phyloP scores from a whole-genome alignment of 495 filamentous ascomycete genomes.

The Choiromyces venosus region DNA sequence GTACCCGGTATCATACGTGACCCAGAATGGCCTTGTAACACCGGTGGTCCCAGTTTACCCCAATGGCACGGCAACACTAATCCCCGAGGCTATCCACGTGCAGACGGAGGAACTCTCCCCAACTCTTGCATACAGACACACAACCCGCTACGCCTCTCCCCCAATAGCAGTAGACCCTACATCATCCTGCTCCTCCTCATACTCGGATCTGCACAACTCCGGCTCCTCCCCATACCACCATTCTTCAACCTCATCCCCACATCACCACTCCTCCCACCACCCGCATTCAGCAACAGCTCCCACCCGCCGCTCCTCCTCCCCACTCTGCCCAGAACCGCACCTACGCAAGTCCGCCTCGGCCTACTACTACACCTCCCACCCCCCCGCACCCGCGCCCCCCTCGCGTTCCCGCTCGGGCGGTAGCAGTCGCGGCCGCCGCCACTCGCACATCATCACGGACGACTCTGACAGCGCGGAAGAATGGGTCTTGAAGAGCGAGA shows the following conservation, averaged over 20 bases:
- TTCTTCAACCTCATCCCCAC: slow-evolving; percentile 11
- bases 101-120: slow-evolving; percentile 32
- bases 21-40: slow-evolving; percentile 40
- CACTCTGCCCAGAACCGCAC: slow-evolving; percentile 19
- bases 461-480: not conserved
- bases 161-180: slow-evolving; percentile 15
- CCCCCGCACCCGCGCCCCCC: slow-evolving; percentile 3
- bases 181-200: slow-evolving; percentile 29
- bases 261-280: slow-evolving; percentile 12
- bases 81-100: slow-evolving; percentile 44
- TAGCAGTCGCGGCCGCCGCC: not conserved
- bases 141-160: slow-evolving; percentile 22
- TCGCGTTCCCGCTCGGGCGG: slow-evolving; percentile 31
- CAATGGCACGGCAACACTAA: slow-evolving; percentile 43
- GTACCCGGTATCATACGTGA: slow-evolving; percentile 44
- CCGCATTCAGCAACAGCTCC: slow-evolving; percentile 11
- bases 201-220: slow-evolving; percentile 25
- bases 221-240: slow-evolving; percentile 29
- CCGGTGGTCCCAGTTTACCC: slow-evolving; percentile 48
- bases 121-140: slow-evolving; percentile 14
- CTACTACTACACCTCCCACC: slow-evolving; percentile 26
- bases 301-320: slow-evolving; percentile 28
- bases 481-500: not conserved
- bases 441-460: not conserved
- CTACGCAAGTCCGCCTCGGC: slow-evolving; percentile 29